These are phyloP conservation scores for Prunella vulgaris DNA, from an alignment of 257 asterid species.

Conservation along the genomic window DNA sequence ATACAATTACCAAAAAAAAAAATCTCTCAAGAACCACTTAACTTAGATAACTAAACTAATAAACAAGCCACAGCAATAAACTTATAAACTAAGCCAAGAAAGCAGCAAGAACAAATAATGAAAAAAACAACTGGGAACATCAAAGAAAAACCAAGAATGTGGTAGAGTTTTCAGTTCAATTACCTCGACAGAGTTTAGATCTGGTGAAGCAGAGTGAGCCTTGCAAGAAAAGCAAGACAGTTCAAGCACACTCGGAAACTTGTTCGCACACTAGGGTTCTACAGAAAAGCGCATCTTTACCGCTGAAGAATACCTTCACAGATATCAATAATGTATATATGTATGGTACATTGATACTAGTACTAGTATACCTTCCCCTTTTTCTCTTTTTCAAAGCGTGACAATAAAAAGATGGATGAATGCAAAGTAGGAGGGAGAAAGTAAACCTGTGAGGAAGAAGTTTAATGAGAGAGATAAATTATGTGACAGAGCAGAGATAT, in stretches of 20 bases:
- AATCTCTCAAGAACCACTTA: background rate
- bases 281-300: constrained; percentile 2
- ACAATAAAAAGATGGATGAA: constrained; percentile 12
- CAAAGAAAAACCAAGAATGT: constrained; percentile 12
- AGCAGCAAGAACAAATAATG: background rate
- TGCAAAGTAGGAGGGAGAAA: constrained; percentile 22
- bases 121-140: background rate
- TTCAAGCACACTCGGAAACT: constrained; percentile 27
- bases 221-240: constrained; percentile 37
- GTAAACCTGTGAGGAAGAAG: constrained; percentile 4
- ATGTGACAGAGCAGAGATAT: too few species aligned
- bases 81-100: background rate
- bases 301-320: constrained; percentile 15
- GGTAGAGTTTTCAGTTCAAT: background rate
- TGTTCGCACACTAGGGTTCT: constrained; percentile 34
- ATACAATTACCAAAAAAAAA: too few species aligned
- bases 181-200: constrained; percentile 38
- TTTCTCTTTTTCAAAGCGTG: constrained; percentile 36
- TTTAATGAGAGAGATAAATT: background rate
- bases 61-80: too few species aligned
- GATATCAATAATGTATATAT: constrained; percentile 7
- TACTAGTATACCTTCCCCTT: background rate
- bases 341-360: constrained; percentile 8
- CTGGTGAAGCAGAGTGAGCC: constrained; percentile 35
- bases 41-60: too few species aligned